Evolutionary conservation across 768 basidiomycete genomes (phyloP).

Genomic region (Boletus coccyginus): DNA sequence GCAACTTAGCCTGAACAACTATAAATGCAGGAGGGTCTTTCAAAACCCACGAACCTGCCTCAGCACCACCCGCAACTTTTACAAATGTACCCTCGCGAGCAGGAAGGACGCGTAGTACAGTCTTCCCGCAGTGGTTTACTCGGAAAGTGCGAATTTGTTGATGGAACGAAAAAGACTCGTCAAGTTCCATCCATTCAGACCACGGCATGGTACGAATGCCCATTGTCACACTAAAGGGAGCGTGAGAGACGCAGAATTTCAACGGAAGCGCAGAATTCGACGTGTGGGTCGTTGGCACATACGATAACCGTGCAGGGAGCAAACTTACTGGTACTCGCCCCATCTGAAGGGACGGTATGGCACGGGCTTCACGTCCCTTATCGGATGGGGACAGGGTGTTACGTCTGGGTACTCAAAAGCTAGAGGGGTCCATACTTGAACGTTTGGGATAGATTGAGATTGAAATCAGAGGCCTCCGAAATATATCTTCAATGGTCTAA

Average conservation of each 20-base stretch:
- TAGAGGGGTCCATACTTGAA: conserved; percentile 53
- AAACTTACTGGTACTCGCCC: conserved; percentile 66
- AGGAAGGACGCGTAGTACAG: conserved; percentile 48
- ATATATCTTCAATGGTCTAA: not conserved
- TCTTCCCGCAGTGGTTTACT: conserved; percentile 47
- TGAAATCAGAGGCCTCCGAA: not conserved
- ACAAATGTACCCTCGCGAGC: conserved; percentile 41
- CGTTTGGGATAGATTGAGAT: not conserved
- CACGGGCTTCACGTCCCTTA: conserved; percentile 51
- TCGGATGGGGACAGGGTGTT: conserved; percentile 36
- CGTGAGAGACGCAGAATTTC: not conserved
- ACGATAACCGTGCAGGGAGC: not conserved
- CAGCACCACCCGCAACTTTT: conserved; percentile 29
- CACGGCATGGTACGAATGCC: conserved; percentile 69
- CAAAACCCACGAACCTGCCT: conserved; percentile 25
- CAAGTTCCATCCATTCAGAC: conserved; percentile 77
- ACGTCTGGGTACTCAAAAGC: conserved; percentile 53
- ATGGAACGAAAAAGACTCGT: conserved; percentile 54
- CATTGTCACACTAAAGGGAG: conserved; percentile 58
- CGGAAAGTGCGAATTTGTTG: conserved; percentile 59
- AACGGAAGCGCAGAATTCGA: not conserved
- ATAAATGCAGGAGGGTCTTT: not conserved
- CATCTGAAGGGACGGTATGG: conserved; percentile 70
- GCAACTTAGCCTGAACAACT: not conserved
- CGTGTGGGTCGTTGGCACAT: not conserved